Evolutionary conservation across 495 filamentous ascomycete genomes (phyloP).

Genomic region (Ascobolus immersus): DNA sequence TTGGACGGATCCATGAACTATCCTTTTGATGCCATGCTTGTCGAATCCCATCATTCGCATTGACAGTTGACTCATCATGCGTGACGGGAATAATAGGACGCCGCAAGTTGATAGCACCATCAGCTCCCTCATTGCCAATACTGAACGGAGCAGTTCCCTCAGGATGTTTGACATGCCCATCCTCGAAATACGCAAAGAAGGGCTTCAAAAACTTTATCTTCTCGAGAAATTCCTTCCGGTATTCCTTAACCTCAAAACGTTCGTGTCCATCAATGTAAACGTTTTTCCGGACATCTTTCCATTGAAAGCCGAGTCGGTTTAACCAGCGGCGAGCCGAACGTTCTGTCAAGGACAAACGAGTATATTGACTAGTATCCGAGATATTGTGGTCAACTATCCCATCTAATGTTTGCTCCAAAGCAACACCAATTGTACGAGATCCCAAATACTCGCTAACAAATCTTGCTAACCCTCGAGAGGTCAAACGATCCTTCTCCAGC

Average conservation of each 20-base stretch:
- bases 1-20: background rate
- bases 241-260: background rate
- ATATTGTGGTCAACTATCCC: too few species aligned
- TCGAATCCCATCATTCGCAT: conserved; percentile 4
- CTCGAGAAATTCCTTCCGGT: conserved; percentile 1
- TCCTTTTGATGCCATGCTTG: conserved; percentile 3
- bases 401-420: too few species aligned
- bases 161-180: too few species aligned
- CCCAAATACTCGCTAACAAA: too few species aligned
- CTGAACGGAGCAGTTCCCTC: too few species aligned
- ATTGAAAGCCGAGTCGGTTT: conserved; percentile 3
- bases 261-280: conserved; percentile 7
- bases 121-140: background rate
- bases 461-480: too few species aligned
- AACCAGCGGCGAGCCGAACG: background rate
- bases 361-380: too few species aligned
- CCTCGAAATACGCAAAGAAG: too few species aligned
- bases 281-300: conserved; percentile 1
- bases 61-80: conserved; percentile 7
- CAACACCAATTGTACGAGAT: too few species aligned
- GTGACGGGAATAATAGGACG: background rate
- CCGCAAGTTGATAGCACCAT: background rate
- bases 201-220: background rate
- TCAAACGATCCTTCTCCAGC: too few species aligned
- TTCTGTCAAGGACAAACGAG: background rate